A percentile compares a stretch with the other conserved stretches of the same genome.
These are phyloP conservation scores for Areca catechu DNA, from an alignment of 176 grass and related monocot species.

Conservation along the genomic window DNA sequence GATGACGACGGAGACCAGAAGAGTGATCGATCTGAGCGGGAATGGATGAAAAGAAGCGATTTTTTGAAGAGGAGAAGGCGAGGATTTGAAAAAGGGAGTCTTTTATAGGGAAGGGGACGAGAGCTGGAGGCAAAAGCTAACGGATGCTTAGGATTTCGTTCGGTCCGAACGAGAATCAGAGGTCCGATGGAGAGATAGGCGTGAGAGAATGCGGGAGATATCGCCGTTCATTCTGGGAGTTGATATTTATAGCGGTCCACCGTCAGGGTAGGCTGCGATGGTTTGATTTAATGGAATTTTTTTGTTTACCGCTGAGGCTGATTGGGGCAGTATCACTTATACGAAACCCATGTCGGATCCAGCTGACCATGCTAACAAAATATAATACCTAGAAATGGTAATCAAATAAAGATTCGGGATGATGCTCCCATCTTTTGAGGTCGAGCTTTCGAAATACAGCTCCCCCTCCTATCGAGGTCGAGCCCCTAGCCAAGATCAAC, in stretches of 20 bases:
- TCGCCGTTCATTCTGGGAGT: not conserved
- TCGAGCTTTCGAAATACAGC: too few species aligned
- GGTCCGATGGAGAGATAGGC: not conserved
- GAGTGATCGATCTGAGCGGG: not conserved
- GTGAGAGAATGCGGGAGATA: not conserved
- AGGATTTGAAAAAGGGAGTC: conserved; percentile 34
- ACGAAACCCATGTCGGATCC: too few species aligned
- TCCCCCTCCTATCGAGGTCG: too few species aligned
- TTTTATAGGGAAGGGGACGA: conserved; percentile 60
- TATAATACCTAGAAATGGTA: too few species aligned
- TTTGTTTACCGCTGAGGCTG: too few species aligned
- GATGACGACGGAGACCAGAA: not conserved
- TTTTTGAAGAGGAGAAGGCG: not conserved
- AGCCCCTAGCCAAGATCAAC: too few species aligned
- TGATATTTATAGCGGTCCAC: conserved; percentile 10
- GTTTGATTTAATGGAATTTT: too few species aligned
- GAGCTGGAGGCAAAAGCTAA: not conserved
- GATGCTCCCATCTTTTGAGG: too few species aligned
- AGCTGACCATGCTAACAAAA: too few species aligned
- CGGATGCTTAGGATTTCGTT: conserved; percentile 5
- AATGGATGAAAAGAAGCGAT: not conserved
- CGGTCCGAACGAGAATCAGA: conserved; percentile 4
- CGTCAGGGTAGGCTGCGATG: not conserved
- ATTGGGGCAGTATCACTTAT: too few species aligned
- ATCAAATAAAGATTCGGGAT: too few species aligned